Percentiles rank a stretch among this genome's conserved stretches.
Evolutionary conservation across 2,329 filamentous ascomycete genomes (phyloP).

Genomic region (Neocatenulostroma microsporum): DNA sequence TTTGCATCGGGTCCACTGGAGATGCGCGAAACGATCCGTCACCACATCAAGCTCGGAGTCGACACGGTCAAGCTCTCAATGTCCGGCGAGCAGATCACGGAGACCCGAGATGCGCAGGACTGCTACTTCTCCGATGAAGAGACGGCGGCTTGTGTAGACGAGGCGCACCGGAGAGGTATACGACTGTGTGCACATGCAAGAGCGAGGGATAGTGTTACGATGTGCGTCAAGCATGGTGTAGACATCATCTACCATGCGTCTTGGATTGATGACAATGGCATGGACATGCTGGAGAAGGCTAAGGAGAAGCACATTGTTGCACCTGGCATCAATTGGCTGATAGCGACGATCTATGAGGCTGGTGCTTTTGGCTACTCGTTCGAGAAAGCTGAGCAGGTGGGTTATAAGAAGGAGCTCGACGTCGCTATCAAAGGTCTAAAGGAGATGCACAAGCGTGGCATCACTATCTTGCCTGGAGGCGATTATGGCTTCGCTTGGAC

Average conservation of each 20-base stretch:
- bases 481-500: constrained; percentile 45
- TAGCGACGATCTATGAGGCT: constrained; percentile 33
- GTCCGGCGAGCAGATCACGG: constrained; percentile 26
- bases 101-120: constrained; percentile 32
- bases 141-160: constrained; percentile 42
- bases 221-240: constrained; percentile 39
- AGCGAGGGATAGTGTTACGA: constrained; percentile 38
- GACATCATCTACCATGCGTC: constrained; percentile 44
- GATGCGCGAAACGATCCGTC: constrained; percentile 22
- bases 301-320: constrained; percentile 37
- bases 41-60: constrained; percentile 26
- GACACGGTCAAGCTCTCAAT: constrained; percentile 31
- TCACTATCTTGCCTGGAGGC: constrained; percentile 39
- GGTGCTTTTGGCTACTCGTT: constrained; percentile 37
- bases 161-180: constrained; percentile 36
- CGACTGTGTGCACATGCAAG: constrained; percentile 41
- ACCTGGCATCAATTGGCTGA: constrained; percentile 40
- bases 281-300: constrained; percentile 34
- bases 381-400: constrained; percentile 38
- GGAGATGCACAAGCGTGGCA: constrained; percentile 42
- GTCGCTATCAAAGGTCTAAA: constrained; percentile 32
- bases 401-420: constrained; percentile 39
- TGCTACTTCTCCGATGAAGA: constrained; percentile 43
- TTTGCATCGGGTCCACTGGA: constrained; percentile 29
- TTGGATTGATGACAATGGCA: constrained; percentile 38